These are phyloP conservation scores for Didymella pomorum DNA, from an alignment of 2,329 filamentous ascomycete species.

Conservation along the genomic window DNA sequence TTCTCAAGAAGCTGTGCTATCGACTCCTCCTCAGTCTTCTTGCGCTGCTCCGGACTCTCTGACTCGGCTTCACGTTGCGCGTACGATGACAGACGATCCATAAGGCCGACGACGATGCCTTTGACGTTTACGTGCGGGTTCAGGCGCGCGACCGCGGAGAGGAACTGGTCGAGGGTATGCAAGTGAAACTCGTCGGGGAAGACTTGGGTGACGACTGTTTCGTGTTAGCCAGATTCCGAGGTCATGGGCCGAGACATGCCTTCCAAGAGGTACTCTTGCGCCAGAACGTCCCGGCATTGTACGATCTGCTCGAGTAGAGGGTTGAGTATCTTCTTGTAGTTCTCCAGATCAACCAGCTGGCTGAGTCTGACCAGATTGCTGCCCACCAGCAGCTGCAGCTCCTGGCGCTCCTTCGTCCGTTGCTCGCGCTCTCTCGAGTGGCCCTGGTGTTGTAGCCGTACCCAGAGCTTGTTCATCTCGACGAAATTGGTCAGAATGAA, in stretches of 20 bases:
- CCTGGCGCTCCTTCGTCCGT: slow-evolving; percentile 91
- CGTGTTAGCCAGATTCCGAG: slow-evolving; percentile 33
- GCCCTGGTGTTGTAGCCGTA: slow-evolving; percentile 94
- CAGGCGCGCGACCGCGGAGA: slow-evolving; percentile 88
- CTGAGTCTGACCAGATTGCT: slow-evolving; percentile 96
- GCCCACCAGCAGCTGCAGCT: slow-evolving; percentile 92
- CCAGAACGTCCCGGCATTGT: slow-evolving; percentile 94
- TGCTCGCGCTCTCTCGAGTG: slow-evolving; percentile 94
- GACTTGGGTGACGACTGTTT: slow-evolving; percentile 89
- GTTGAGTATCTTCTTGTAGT: slow-evolving; percentile 91
- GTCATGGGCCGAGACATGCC: slow-evolving; percentile 49
- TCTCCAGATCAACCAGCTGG: slow-evolving; percentile 92
- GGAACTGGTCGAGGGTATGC: slow-evolving; percentile 93
- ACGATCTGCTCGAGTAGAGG: slow-evolving; percentile 96
- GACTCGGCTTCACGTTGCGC: slow-evolving; percentile 85
- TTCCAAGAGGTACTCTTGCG: slow-evolving; percentile 96
- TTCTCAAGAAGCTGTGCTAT: slow-evolving; percentile 79
- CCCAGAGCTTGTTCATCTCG: slow-evolving; percentile 99
- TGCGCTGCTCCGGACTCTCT: slow-evolving; percentile 73
- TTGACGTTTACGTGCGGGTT: slow-evolving; percentile 99
- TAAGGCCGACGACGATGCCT: slow-evolving; percentile 94
- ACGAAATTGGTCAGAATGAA: slow-evolving; percentile 99
- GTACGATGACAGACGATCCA: slow-evolving; percentile 95
- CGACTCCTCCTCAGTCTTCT: slow-evolving; percentile 84
- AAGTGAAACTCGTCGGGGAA: slow-evolving; percentile 99